Percentiles rank a stretch among this genome's conserved stretches.
phyloP scores from a whole-genome alignment of 2,329 filamentous ascomycete genomes.

The Rhynchosporium secalis region DNA sequence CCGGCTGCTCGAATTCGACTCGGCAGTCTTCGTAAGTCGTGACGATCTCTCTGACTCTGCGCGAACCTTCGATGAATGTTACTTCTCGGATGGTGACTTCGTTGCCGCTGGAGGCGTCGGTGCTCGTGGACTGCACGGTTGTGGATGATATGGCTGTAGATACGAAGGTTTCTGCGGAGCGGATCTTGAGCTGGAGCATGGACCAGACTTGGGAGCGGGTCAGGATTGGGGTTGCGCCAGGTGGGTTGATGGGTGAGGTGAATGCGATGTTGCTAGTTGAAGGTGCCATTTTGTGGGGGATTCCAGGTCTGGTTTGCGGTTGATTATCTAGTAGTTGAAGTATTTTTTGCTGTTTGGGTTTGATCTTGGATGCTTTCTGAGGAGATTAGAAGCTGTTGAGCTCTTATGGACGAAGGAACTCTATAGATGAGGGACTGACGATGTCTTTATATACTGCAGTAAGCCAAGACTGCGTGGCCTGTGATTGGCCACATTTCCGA shows the following conservation, averaged over 20 bases:
- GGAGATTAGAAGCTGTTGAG: neutral
- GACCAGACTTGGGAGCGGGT: slow-evolving; percentile 42
- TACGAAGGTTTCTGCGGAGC: slow-evolving; percentile 36
- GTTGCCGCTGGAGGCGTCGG: slow-evolving; percentile 17
- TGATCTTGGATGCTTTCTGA: neutral
- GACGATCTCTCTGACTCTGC: slow-evolving; percentile 32
- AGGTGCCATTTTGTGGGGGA: slow-evolving; percentile 7
- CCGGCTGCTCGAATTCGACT: slow-evolving; percentile 32
- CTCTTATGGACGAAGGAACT: neutral
- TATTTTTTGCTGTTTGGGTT: neutral
- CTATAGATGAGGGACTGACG: too few species aligned
- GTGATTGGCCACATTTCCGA: slow-evolving; percentile 1
- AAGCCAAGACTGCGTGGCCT: neutral
- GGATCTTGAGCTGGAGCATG: slow-evolving; percentile 38
- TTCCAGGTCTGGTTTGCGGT: neutral
- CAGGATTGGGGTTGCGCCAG: slow-evolving; percentile 36
- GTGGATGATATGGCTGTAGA: slow-evolving; percentile 34
- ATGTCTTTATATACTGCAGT: neutral
- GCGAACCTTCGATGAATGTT: slow-evolving; percentile 32
- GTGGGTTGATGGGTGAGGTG: slow-evolving; percentile 40
- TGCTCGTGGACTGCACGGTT: slow-evolving; percentile 10
- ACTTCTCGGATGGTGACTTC: slow-evolving; percentile 35
- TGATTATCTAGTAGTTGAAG: neutral
- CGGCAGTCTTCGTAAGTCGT: slow-evolving; percentile 33
- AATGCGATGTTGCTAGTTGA: slow-evolving; percentile 17